Evolutionary conservation across 768 basidiomycete genomes (phyloP).

Genomic region (Tulasnella sp.): DNA sequence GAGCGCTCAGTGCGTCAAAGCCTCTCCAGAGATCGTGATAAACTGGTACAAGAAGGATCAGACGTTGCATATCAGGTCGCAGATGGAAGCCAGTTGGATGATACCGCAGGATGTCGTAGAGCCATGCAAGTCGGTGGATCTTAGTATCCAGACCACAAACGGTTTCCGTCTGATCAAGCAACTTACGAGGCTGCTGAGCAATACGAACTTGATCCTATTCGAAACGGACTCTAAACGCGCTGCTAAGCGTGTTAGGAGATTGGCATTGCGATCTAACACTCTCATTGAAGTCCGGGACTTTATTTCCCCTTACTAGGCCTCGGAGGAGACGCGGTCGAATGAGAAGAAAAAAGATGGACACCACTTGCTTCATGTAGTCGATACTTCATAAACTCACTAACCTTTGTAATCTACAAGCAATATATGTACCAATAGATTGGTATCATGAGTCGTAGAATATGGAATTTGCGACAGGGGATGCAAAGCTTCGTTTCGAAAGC

Average conservation of each 20-base stretch:
- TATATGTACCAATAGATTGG: too few relatives aligned
- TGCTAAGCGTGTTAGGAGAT: not conserved
- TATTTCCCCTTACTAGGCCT: not conserved
- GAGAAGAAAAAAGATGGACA: too few relatives aligned
- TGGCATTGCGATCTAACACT: not conserved
- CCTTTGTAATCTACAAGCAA: too few relatives aligned
- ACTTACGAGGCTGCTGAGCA: not conserved
- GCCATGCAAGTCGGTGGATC: not conserved
- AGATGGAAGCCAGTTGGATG: not conserved
- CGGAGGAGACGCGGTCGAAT: not conserved
- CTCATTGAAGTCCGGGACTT: not conserved
- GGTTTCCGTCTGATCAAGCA: not conserved
- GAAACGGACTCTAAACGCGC: not conserved
- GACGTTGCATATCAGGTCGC: not conserved
- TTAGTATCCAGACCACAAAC: not conserved
- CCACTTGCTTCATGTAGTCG: too few relatives aligned
- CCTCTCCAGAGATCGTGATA: not conserved
- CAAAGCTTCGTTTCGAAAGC: too few relatives aligned
- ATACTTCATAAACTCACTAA: too few relatives aligned
- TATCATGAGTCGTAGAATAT: too few relatives aligned
- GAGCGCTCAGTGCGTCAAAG: not conserved
- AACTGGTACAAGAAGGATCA: not conserved
- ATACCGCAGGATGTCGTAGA: too few relatives aligned
- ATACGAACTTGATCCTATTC: not conserved
- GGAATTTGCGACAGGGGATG: too few relatives aligned